A percentile compares a stretch with the other conserved stretches of the same genome.
Conservation (phyloP, 1,284 basidiomycete species). For the Apiotrichum mycotoxinovorans region DNA sequence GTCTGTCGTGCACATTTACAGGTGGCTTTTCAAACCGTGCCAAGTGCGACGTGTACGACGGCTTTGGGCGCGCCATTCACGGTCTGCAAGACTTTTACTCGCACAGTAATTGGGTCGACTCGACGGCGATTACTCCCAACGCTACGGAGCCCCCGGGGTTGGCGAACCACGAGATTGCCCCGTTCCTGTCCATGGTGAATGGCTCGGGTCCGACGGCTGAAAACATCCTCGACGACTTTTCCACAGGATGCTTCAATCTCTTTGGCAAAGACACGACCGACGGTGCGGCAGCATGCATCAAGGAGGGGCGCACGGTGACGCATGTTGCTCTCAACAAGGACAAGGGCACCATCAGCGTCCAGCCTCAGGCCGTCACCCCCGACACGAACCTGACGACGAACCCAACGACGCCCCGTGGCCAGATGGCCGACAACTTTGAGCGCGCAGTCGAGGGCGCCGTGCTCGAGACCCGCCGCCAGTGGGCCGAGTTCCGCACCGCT, state of each 20-base stretch:
- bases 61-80: slow-evolving; percentile 6
- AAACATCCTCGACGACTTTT: slow-evolving; percentile 7
- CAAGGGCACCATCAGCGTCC: slow-evolving; percentile 4
- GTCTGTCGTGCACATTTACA: not conserved
- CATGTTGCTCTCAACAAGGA: slow-evolving; percentile 11
- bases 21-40: not conserved
- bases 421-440: slow-evolving; percentile 5
- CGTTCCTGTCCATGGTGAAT: slow-evolving; percentile 5
- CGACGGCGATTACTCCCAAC: not conserved
- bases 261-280: slow-evolving; percentile 3
- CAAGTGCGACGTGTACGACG: slow-evolving; percentile 7
- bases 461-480: slow-evolving; percentile 8
- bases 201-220: not conserved
- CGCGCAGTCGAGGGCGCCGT: slow-evolving; percentile 5
- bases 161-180: not conserved
- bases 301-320: slow-evolving; percentile 6
- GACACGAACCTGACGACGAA: not conserved
- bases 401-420: slow-evolving; percentile 1
- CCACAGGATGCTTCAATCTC: slow-evolving; percentile 8
- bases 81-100: slow-evolving; percentile 11
- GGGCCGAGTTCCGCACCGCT: slow-evolving; percentile 8
- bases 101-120: slow-evolving; percentile 10
- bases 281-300: slow-evolving; percentile 4
- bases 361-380: not conserved
- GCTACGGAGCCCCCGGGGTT: not conserved